These are phyloP conservation scores for Bipolaris cookei DNA, from an alignment of 2,329 filamentous ascomycete species.

Conservation along the genomic window DNA sequence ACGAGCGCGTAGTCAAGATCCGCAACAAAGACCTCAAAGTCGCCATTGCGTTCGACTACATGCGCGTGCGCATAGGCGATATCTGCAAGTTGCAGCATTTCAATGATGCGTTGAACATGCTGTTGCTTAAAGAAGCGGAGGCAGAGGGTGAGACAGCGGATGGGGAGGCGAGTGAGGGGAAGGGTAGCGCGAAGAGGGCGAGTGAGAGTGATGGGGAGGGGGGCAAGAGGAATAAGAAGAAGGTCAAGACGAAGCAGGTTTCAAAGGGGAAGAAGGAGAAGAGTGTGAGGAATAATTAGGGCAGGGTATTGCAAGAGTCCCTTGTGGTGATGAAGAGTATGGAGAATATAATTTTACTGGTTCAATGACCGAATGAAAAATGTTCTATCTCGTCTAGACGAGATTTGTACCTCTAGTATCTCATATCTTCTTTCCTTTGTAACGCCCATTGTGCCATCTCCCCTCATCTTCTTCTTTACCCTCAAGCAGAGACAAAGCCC, in stretches of 20 bases:
- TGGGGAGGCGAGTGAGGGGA: slow-evolving; percentile 24
- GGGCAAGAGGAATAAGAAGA: slow-evolving; percentile 31
- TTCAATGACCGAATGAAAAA: no score
- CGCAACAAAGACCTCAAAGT: slow-evolving; percentile 65
- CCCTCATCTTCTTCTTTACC: no score
- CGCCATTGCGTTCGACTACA: slow-evolving; percentile 78
- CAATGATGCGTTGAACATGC: slow-evolving; percentile 63
- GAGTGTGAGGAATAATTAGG: slow-evolving; percentile 40
- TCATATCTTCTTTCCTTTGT: no score
- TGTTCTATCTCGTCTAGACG: no score
- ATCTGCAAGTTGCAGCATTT: slow-evolving; percentile 71
- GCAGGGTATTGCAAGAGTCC: no score
- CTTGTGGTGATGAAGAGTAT: no score
- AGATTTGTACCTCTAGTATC: no score
- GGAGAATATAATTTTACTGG: no score
- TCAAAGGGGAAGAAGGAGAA: slow-evolving; percentile 37
- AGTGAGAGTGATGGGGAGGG: slow-evolving; percentile 37
- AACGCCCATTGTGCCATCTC: no score
- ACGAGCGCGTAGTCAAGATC: slow-evolving; percentile 46
- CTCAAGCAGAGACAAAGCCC: no score
- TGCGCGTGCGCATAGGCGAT: slow-evolving; percentile 74
- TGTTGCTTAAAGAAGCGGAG: slow-evolving; percentile 55
- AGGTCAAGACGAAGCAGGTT: slow-evolving; percentile 30
- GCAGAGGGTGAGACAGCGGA: slow-evolving; percentile 17
- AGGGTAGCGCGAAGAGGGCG: slow-evolving; percentile 39